Evolutionary conservation across 495 filamentous ascomycete genomes (phyloP).

Genomic region (Halenospora varia): DNA sequence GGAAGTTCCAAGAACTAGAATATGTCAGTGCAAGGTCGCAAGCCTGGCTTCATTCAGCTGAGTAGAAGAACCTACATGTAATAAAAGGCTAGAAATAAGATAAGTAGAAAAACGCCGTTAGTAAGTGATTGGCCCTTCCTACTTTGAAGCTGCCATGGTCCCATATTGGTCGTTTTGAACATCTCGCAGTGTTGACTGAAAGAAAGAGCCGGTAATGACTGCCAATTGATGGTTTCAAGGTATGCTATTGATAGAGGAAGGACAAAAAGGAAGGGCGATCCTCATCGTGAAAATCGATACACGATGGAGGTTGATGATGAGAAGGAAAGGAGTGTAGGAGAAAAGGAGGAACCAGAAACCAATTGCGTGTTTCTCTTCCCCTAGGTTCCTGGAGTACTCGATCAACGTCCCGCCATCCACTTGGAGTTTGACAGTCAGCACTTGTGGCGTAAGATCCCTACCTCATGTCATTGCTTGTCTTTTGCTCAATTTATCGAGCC

Average conservation of each 20-base stretch:
- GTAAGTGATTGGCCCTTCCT: not conserved
- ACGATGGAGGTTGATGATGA: not conserved
- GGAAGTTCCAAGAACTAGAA: not conserved
- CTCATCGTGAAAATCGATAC: not conserved
- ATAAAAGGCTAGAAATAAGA: not conserved
- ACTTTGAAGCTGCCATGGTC: not conserved
- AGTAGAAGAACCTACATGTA: constrained; percentile 3
- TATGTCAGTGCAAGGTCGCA: not conserved
- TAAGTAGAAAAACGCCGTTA: not conserved
- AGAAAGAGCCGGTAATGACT: not conserved
- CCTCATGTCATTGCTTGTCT: too few relatives aligned
- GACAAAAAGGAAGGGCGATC: not conserved
- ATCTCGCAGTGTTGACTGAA: not conserved
- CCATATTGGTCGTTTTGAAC: not conserved
- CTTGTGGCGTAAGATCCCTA: too few relatives aligned
- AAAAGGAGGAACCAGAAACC: constrained; percentile 2
- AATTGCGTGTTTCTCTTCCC: too few relatives aligned
- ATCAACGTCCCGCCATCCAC: too few relatives aligned
- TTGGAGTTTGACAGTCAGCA: too few relatives aligned
- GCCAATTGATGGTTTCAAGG: too few relatives aligned
- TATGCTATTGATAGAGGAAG: too few relatives aligned
- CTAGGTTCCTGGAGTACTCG: too few relatives aligned
- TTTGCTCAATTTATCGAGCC: too few relatives aligned
- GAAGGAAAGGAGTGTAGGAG: not conserved
- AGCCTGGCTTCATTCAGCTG: not conserved